Evolutionary conservation across 192 early-diverging fungal genomes (phyloP).

Genomic region (Backusella morwellensis): DNA sequence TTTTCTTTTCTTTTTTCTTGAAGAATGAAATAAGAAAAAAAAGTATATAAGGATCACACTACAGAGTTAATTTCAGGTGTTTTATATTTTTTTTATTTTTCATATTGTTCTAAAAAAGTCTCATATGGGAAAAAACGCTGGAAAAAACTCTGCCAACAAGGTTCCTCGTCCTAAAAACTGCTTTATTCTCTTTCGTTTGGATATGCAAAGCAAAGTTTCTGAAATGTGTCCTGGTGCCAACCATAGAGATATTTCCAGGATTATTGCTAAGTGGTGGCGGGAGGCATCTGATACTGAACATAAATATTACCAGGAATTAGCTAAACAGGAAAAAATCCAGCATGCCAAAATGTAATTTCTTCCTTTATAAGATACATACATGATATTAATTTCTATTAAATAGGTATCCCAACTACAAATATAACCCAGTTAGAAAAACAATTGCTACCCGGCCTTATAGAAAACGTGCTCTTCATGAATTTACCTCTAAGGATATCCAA

Average conservation of each 20-base stretch:
- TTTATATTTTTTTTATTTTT: background rate
- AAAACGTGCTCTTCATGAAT: background rate
- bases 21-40: background rate
- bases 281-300: slow-evolving; percentile 50
- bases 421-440: slow-evolving; percentile 2
- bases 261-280: slow-evolving; percentile 60
- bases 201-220: slow-evolving; percentile 56
- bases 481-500: background rate
- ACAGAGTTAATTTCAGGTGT: background rate
- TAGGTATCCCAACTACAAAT: slow-evolving; percentile 30
- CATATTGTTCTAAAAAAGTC: background rate
- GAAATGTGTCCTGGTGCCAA: slow-evolving; percentile 45
- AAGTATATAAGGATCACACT: background rate
- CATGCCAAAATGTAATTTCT: slow-evolving; percentile 39
- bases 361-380: background rate
- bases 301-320: slow-evolving; percentile 46
- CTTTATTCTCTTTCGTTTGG: slow-evolving; percentile 61
- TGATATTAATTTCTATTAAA: background rate
- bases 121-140: background rate
- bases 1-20: background rate
- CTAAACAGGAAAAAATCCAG: slow-evolving; percentile 45
- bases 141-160: background rate
- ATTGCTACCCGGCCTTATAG: background rate
- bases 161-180: slow-evolving; percentile 57
- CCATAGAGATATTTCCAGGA: slow-evolving; percentile 59